Evolutionary conservation across 2,329 filamentous ascomycete genomes (phyloP).

Genomic region (Cercospora sojina): DNA sequence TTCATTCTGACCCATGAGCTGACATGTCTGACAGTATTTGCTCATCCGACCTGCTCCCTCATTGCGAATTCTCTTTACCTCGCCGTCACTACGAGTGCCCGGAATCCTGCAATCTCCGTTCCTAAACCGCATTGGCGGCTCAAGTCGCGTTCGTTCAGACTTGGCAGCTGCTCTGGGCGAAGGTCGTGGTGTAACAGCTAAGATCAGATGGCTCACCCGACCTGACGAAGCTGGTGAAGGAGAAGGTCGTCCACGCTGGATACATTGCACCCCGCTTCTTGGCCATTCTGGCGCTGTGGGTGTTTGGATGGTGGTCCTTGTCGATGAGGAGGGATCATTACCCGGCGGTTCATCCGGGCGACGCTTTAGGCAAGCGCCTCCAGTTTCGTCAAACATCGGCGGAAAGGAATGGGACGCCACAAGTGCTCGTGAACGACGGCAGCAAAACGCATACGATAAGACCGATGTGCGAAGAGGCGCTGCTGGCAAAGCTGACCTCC

Average conservation of each 20-base stretch:
- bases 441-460: slow-evolving; percentile 27
- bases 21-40: slow-evolving; percentile 42
- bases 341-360: slow-evolving; percentile 26
- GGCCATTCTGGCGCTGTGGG: slow-evolving; percentile 67
- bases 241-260: slow-evolving; percentile 67
- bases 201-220: slow-evolving; percentile 66
- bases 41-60: slow-evolving; percentile 50
- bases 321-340: slow-evolving; percentile 55
- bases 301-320: slow-evolving; percentile 75
- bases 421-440: slow-evolving; percentile 20
- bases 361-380: slow-evolving; percentile 40
- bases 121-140: slow-evolving; percentile 52
- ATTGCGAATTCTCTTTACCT: slow-evolving; percentile 52
- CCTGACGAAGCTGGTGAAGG: slow-evolving; percentile 42
- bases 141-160: slow-evolving; percentile 53
- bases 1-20: not conserved
- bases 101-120: slow-evolving; percentile 52
- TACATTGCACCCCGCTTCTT: slow-evolving; percentile 72
- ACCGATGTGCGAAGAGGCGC: slow-evolving; percentile 25
- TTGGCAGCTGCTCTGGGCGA: slow-evolving; percentile 62
- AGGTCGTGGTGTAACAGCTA: slow-evolving; percentile 70
- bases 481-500: slow-evolving; percentile 13
- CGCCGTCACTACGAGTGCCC: slow-evolving; percentile 51
- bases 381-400: slow-evolving; percentile 37
- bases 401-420: slow-evolving; percentile 37